Evolutionary conservation across 495 filamentous ascomycete genomes (phyloP).

Genomic region (Penicillium maclennaniae): DNA sequence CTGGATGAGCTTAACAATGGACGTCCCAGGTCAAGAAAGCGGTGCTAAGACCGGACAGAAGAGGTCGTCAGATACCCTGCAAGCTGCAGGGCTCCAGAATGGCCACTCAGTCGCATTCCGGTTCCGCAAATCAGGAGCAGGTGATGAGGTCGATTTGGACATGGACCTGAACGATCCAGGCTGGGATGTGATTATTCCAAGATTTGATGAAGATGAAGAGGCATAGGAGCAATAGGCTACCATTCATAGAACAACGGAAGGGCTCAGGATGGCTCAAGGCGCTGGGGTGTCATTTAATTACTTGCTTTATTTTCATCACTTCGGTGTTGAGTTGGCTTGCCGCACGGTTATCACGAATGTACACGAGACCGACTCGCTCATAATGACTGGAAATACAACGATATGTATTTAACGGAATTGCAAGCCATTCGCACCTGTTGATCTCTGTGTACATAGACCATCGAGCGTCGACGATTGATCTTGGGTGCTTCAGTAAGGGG

Average conservation of each 20-base stretch:
- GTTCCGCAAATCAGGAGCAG: constrained; percentile 37
- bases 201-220: constrained; percentile 52
- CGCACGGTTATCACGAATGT: not conserved
- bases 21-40: constrained; percentile 15
- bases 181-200: constrained; percentile 65
- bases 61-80: constrained; percentile 33
- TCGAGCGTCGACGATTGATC: not conserved
- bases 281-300: not conserved
- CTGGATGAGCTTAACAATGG: constrained; percentile 44
- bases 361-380: not conserved
- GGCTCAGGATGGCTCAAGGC: not conserved
- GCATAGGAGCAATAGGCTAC: not conserved
- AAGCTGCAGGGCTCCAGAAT: constrained; percentile 52
- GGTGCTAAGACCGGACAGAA: constrained; percentile 35
- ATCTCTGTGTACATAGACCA: not conserved
- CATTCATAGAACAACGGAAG: not conserved
- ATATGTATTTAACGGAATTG: not conserved
- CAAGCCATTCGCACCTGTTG: not conserved
- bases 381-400: not conserved
- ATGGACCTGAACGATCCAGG: constrained; percentile 49
- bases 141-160: constrained; percentile 28
- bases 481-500: not conserved
- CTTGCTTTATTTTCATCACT: constrained; percentile 1
- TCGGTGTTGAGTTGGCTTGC: not conserved
- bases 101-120: constrained; percentile 68